Percentiles rank a stretch among this genome's conserved stretches.
Evolutionary conservation across 2,329 filamentous ascomycete genomes (phyloP).

Genomic region (Aspergillus ruber): DNA sequence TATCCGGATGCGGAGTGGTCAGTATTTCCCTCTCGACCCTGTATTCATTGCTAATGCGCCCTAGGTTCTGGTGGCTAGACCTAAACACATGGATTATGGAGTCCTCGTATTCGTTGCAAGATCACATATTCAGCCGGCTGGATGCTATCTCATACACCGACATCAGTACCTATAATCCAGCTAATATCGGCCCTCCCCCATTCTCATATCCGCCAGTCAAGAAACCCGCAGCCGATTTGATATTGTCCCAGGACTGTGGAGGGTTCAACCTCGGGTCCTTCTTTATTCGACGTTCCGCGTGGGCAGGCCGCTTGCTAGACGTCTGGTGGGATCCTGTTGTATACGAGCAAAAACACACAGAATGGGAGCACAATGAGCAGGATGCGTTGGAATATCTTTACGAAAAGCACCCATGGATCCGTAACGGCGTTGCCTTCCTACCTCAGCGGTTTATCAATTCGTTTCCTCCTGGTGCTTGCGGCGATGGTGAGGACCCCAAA

Average conservation of each 20-base stretch:
- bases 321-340: constrained; percentile 98
- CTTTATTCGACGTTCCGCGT: constrained; percentile 76
- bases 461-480: constrained; percentile 85
- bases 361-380: constrained; percentile 98
- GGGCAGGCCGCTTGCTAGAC: constrained; percentile 87
- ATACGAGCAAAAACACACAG: constrained; percentile 98
- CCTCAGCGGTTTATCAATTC: constrained; percentile 90
- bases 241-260: constrained; percentile 87
- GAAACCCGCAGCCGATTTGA: constrained; percentile 55
- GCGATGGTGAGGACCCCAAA: constrained; percentile 51
- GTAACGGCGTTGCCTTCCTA: constrained; percentile 80
- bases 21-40: constrained; percentile 24
- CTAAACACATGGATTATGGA: constrained; percentile 99
- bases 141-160: constrained; percentile 75
- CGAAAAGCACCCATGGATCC: constrained; percentile 83
- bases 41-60: background rate
- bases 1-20: constrained; percentile 96
- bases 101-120: constrained; percentile 78
- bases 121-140: constrained; percentile 81
- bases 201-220: background rate
- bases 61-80: constrained; percentile 95
- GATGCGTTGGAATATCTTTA: constrained; percentile 92
- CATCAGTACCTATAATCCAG: constrained; percentile 91
- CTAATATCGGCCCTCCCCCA: constrained; percentile 79
- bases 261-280: constrained; percentile 97